Evolutionary conservation across 208 protist species (phyloP), one percentile per base, ranked within the genome.

Genomic region (Strigomonas culicis): DNA sequence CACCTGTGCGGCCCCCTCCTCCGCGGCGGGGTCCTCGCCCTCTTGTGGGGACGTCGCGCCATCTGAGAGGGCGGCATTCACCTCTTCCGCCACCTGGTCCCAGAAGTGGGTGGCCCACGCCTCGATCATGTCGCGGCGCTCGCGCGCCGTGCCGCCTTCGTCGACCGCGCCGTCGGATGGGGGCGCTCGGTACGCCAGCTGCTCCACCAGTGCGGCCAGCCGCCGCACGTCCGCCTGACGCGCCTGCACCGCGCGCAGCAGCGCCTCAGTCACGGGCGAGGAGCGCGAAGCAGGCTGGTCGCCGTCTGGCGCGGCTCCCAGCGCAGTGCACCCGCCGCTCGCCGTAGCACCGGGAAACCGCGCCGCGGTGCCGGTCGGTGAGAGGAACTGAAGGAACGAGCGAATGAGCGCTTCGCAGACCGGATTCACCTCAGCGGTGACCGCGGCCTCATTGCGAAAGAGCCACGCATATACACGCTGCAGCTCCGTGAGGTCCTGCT

Each of bases 181-280:
- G 15, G 36, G 25, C n/a, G 11, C 51, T 19, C 51, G 28, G 28
- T 70, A 69, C 43, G 66, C 61, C 31, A 58, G 28, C 28, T 58
- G 52, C 4, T 72, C 43, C 36, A 77, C 55, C 2, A 72, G 66
- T 6, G 46, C 46, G 31, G 71, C 46, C 1, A 77, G 59, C 10
- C 66, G 66, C 15, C 67, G 72, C 47, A 77, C 67, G n/a, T 70
- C 67, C 0, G 51, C 24, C 28, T 70, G 62, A 59, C 67, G 68
- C 39, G 67, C 60, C 62, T 71, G 72, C 59, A 77, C 63, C 1
- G 53, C 39, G 8, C 49, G 59, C 44, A 70, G 61, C n/a, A 77
- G 51, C 19, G 62, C 67, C 25, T 28, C 19, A 0, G 32, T 63
- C 8, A 67, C 10, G 32, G 6, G 3, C 32, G 32, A n/a, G n/a